A percentile compares a stretch with the other conserved stretches of the same genome.
These are phyloP conservation scores for Coffea eugenioides DNA, from an alignment of 257 asterid species.

Conservation along the genomic window DNA sequence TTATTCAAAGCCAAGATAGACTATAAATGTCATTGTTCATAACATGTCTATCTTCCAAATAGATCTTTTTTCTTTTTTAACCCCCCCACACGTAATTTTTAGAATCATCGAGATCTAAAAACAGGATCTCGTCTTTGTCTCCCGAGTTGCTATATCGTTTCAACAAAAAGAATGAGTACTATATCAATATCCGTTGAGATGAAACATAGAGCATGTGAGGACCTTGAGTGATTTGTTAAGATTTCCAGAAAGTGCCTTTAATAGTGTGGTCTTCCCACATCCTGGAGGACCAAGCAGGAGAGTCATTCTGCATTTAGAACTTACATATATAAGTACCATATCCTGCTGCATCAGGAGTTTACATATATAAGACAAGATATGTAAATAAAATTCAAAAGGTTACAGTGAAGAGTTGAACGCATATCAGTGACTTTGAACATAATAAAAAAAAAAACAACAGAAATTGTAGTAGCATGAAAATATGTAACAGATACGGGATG, in stretches of 20 bases:
- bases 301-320: conserved; percentile 48
- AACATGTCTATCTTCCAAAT: not conserved
- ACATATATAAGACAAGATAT: not conserved
- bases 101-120: not conserved
- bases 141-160: not conserved
- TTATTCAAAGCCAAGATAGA: not conserved
- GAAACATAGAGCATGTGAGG: conserved; percentile 1
- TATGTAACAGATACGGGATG: not conserved
- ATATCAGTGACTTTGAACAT: not conserved
- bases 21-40: too few relatives aligned
- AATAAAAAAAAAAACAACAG: not conserved
- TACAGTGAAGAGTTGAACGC: not conserved
- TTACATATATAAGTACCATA: conserved; percentile 4
- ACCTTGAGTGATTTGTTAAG: conserved; percentile 60
- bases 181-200: not conserved
- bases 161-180: too few relatives aligned
- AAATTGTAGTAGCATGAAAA: not conserved
- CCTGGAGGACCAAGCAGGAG: conserved; percentile 78
- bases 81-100: not conserved
- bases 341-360: not conserved
- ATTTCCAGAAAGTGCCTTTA: conserved; percentile 72
- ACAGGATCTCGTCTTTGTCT: too few relatives aligned
- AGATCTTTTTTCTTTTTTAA: not conserved
- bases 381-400: not conserved
- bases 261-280: conserved; percentile 65